A percentile compares a stretch with the other conserved stretches of the same genome.
Conservation (phyloP, 2,329 filamentous ascomycete species). For the Cladosporium phlei region DNA sequence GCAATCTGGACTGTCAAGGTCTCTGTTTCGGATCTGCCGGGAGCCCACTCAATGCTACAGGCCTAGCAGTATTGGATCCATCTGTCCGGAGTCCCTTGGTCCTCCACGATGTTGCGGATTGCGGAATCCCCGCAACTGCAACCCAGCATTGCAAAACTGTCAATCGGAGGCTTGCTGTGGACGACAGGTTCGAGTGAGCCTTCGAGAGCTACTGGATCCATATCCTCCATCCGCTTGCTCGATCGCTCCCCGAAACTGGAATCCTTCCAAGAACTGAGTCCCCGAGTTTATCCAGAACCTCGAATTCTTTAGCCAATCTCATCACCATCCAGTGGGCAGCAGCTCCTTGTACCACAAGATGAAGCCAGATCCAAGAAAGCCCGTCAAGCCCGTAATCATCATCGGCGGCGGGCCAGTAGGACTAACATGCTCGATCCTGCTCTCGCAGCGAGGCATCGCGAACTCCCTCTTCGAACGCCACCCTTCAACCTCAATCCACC, state of each 20-base stretch:
- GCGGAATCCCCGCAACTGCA: not conserved
- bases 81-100: not conserved
- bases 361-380: not conserved
- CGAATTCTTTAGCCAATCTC: not conserved
- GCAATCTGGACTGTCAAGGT: too few species aligned
- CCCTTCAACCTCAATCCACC: constrained; percentile 31
- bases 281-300: too few species aligned
- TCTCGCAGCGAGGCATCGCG: constrained; percentile 27
- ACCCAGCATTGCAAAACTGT: not conserved
- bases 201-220: not conserved
- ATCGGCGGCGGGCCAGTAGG: constrained; percentile 32
- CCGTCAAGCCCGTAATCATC: constrained; percentile 23
- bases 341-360: not conserved
- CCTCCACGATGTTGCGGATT: too few species aligned
- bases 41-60: not conserved
- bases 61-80: not conserved
- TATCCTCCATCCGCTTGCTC: too few species aligned
- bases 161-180: not conserved
- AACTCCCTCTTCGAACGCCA: constrained; percentile 32
- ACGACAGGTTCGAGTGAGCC: not conserved
- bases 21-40: not conserved
- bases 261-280: too few species aligned
- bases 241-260: not conserved
- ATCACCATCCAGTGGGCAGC: not conserved
- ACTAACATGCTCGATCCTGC: constrained; percentile 29